Evolutionary conservation across 192 early-diverging fungal genomes (phyloP), one percentile per base, ranked within the genome.

Genomic region (Coemansia sp.): DNA sequence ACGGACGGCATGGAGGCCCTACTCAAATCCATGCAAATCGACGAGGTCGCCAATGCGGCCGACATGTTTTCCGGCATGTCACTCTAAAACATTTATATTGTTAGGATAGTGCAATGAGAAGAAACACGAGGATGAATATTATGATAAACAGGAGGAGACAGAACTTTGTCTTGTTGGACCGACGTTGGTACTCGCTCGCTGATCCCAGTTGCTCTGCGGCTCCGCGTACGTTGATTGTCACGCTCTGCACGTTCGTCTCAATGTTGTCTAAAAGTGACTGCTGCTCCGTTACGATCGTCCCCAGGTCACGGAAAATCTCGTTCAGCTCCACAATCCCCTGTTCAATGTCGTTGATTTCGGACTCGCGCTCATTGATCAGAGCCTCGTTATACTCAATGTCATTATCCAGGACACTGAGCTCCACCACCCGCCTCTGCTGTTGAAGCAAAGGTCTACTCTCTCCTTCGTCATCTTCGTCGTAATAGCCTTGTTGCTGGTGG

Each of bases 271-370:
- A 76, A 63, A 93, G 85, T 57, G 87, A 89, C 63, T 93, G 91
- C 84, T 99, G 97, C 70, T 99, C 95, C 24, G 93, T 91, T n/a
- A 99, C 95, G 60, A 99, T 84, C 4, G 93, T 95, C 0, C 93
- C 94, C 40, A 99, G 68, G 80, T 98, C 95, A 56, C 94, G 77
- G 72, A 99, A 99, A 59, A 99, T 93, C 71, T 98, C 95, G 72
- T 98, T 99, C 17, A 99, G 82, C 67, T 98, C 93, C 4, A 84
- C 86, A 44, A 98, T 97, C 19, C 91, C 93, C 56, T 88, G 85
- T 68, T 98, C 95, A 67, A 99, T 95, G 42, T 90, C 91, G 46
- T 84, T 83, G 19, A 99, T 87, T 57, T 98, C 97, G 22, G 86
- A 84, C 64, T 99, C 97, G 18, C 97, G 87, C 79, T 99, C 95